Evolutionary conservation across 2,329 filamentous ascomycete genomes (phyloP), one percentile per base, ranked within the genome.

Genomic region (Sporothrix pseudoabietina): DNA sequence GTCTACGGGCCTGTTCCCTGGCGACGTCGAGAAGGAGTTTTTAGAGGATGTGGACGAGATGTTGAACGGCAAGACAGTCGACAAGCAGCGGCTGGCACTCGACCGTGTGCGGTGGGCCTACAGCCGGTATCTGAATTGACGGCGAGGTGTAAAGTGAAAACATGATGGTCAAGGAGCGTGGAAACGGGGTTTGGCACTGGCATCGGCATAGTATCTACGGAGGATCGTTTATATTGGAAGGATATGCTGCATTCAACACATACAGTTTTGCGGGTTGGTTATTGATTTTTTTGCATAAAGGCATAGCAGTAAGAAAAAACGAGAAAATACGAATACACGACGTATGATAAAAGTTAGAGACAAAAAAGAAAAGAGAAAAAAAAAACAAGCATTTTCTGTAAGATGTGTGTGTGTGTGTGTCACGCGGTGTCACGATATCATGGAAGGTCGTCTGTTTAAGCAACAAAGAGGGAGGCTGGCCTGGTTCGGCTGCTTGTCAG

Each of bases 101-200:
- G 89, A 94, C 77, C 87, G 96, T 74, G 94, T 98, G 77, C 87
- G 93, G 75, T 98, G 96, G 95, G 92, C 92, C 4, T 98, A 98
- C 84, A 89, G 89, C 1, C 91, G 90, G 79, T 98, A 92, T 91
- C 79, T 93, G 71, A 82, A 73, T 8, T 76, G 39, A 69, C 14
- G 14, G 19, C 32, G 12, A 35, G 30, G 12, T 14, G 26, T 19
- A 26, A 3, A 7, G 32, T 22, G 26, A 22, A 16, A 54, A n/a
- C 22, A 22, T 6, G 44, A 35, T 6, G 44, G 22, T 52, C 63
- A 32, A 5, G 30, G 47, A 35, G 44, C 47, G 35, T 68, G 22
- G 44, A 30, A 68, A n/a, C 32, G 5, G 65, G 44, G 10, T 12
- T 26, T n/a, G 44, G 65, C 26, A 52, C 22, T 35, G 65, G 44